These are phyloP conservation scores for Nicotiana knightiana DNA, from an alignment of 257 asterid species.

Conservation along the genomic window DNA sequence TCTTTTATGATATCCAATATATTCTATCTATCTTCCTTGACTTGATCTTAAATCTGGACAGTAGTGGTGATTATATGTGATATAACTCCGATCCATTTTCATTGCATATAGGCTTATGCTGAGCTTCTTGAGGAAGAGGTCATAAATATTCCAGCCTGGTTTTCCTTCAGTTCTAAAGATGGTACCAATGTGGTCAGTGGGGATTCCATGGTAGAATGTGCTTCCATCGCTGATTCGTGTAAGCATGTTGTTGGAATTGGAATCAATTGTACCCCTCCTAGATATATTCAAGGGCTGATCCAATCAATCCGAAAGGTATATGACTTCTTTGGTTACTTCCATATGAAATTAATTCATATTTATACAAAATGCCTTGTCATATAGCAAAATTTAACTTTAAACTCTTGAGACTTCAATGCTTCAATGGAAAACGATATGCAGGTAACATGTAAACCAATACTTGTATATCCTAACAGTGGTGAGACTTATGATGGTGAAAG, in stretches of 20 bases:
- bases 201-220: constrained; percentile 59
- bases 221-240: constrained; percentile 51
- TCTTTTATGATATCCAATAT: neutral
- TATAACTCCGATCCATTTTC: neutral
- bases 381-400: neutral
- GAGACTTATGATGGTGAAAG: constrained; percentile 63
- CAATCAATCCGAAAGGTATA: constrained; percentile 48
- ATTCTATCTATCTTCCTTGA: neutral
- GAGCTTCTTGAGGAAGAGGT: constrained; percentile 68
- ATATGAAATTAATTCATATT: neutral
- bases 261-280: constrained; percentile 79
- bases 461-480: constrained; percentile 84
- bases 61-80: neutral
- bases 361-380: no score
- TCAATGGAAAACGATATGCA: constrained; percentile 17
- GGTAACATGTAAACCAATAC: constrained; percentile 67
- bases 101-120: constrained; percentile 43
- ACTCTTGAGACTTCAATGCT: neutral
- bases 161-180: constrained; percentile 67
- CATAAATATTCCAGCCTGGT: constrained; percentile 57
- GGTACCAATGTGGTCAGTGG: constrained; percentile 56
- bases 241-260: constrained; percentile 54
- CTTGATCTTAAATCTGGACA: neutral
- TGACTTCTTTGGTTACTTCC: neutral
- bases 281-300: constrained; percentile 56